Percentiles rank a stretch among this genome's conserved stretches.
Conservation (phyloP, 805 yeast species). For the Sugiyamaella americana region DNA sequence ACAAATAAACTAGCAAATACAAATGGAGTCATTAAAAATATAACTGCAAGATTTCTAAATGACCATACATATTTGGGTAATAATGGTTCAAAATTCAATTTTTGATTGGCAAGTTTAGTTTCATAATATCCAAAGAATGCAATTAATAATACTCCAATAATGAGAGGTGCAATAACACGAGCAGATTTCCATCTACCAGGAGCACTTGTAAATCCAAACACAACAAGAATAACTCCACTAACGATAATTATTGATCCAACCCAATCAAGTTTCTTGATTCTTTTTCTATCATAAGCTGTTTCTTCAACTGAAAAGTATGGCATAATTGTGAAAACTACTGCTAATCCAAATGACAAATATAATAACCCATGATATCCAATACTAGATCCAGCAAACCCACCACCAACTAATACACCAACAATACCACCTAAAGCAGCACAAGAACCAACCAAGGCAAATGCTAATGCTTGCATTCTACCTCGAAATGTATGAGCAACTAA, state of each 20-base stretch:
- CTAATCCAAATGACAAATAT: slow-evolving; percentile 35
- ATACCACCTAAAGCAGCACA: slow-evolving; percentile 33
- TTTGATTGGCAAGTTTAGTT: slow-evolving; percentile 18
- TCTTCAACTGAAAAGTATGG: slow-evolving; percentile 30
- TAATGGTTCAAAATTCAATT: slow-evolving; percentile 22
- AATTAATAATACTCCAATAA: slow-evolving; percentile 35
- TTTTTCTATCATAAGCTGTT: slow-evolving; percentile 19
- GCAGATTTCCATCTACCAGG: slow-evolving; percentile 41
- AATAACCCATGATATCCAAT: slow-evolving; percentile 39
- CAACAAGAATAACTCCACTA: slow-evolving; percentile 35
- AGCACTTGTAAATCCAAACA: slow-evolving; percentile 42
- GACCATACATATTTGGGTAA: slow-evolving; percentile 29
- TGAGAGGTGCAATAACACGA: slow-evolving; percentile 38
- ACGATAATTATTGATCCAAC: slow-evolving; percentile 33
- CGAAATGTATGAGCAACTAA: slow-evolving; percentile 30
- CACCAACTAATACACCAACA: slow-evolving; percentile 39
- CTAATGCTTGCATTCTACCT: slow-evolving; percentile 27
- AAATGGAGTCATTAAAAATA: slow-evolving; percentile 22
- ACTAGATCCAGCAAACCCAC: slow-evolving; percentile 36
- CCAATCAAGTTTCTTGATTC: slow-evolving; percentile 32
- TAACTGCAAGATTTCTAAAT: slow-evolving; percentile 26
- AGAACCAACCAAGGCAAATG: slow-evolving; percentile 27
- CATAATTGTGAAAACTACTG: slow-evolving; percentile 22
- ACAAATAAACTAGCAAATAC: slow-evolving; percentile 23
- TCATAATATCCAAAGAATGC: slow-evolving; percentile 32